Conservation (phyloP, 2,329 filamentous ascomycete genomes). For the Emmonsiellopsis sp. region DNA sequence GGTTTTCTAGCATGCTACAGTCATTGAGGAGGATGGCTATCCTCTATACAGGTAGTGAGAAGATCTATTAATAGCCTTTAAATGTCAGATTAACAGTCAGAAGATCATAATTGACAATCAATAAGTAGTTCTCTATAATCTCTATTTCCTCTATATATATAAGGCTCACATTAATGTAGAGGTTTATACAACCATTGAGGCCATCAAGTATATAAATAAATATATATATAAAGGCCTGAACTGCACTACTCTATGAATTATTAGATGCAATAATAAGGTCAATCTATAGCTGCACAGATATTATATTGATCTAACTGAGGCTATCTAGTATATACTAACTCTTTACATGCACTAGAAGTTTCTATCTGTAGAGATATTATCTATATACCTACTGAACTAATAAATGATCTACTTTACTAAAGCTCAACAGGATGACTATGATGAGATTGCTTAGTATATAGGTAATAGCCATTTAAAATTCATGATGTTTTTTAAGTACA, state of each 20-base stretch:
- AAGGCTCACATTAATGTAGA: not conserved
- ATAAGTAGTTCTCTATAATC: not conserved
- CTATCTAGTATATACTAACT: not conserved
- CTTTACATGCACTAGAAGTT: not conserved
- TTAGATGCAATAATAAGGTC: not conserved
- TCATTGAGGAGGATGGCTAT: not conserved
- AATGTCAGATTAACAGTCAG: not conserved
- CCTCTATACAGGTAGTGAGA: not conserved
- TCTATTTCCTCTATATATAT: not conserved
- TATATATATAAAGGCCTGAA: not conserved
- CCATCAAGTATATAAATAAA: not conserved
- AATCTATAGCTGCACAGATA: rapidly evolving
- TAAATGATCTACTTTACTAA: not conserved
- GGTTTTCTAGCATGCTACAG: not conserved
- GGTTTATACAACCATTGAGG: not conserved
- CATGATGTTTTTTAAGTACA: not conserved
- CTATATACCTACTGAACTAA: not conserved
- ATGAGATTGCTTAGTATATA: not conserved
- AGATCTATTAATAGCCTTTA: not conserved
- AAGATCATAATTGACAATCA: not conserved
- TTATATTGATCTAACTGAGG: not conserved
- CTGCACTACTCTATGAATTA: not conserved
- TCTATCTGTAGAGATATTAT: not conserved
- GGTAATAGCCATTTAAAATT: not conserved
- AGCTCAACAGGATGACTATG: rapidly evolving